Conservation (phyloP, 176 grass and related monocot species). For the Avena sativa region DNA sequence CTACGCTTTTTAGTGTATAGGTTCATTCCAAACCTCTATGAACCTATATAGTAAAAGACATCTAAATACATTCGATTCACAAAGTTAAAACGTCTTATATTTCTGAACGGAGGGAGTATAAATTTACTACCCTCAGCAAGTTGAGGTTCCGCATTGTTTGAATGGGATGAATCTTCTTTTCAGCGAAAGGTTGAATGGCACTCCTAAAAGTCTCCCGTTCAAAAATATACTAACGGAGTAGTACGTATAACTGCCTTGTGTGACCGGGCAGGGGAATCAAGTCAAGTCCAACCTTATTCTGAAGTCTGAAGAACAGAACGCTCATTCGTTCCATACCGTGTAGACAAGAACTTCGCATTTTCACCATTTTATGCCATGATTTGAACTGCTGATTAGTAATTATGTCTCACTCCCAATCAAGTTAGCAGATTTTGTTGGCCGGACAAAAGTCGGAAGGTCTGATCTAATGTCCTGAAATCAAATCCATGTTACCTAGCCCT, state of each 20-base stretch:
- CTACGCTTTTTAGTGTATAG: no score
- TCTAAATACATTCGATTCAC: no score
- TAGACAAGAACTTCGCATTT: neutral
- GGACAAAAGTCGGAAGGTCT: neutral
- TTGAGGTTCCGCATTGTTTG: neutral
- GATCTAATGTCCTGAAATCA: neutral
- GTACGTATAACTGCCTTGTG: neutral
- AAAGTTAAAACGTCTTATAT: no score
- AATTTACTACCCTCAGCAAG: no score
- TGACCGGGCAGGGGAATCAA: slow-evolving; percentile 20
- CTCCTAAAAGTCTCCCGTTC: neutral
- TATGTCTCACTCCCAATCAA: neutral
- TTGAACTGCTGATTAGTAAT: no score
- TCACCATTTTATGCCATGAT: no score
- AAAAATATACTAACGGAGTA: neutral
- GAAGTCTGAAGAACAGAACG: slow-evolving; percentile 1
- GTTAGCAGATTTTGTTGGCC: neutral
- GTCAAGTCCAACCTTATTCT: slow-evolving; percentile 24
- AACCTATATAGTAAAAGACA: no score
- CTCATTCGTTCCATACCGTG: neutral
- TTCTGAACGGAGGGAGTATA: no score
- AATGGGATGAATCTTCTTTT: neutral
- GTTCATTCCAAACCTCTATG: no score
- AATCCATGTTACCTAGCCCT: neutral
- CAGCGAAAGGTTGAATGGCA: slow-evolving; percentile 10